Percentiles rank a stretch among this genome's conserved stretches.
These are phyloP conservation scores for Mesembryanthemum crystallinum DNA, from an alignment of 148 eudicot species.

Conservation along the genomic window DNA sequence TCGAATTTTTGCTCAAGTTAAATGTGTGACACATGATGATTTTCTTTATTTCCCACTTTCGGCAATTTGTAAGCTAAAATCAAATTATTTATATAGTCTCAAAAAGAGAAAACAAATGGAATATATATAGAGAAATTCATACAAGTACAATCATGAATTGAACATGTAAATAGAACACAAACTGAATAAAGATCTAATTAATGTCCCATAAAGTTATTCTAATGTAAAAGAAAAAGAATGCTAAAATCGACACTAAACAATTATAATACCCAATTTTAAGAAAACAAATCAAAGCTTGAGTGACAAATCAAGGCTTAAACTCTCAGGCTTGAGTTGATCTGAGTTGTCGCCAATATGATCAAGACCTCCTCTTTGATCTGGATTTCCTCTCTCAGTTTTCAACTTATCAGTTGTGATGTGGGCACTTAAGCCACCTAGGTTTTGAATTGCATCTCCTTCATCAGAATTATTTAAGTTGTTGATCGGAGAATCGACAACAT, in stretches of 20 bases:
- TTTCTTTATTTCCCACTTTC: no score
- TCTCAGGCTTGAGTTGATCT: constrained; percentile 17
- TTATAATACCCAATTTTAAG: background rate
- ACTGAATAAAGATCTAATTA: background rate
- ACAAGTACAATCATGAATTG: no score
- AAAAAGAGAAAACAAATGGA: no score
- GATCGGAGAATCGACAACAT: background rate
- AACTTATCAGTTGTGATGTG: background rate
- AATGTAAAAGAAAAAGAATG: no score
- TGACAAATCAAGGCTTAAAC: constrained; percentile 28
- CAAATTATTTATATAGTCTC: no score
- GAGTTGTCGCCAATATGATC: constrained; percentile 2
- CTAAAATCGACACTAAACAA: no score
- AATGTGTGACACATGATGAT: no score
- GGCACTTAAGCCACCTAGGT: background rate
- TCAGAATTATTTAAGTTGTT: constrained; percentile 16
- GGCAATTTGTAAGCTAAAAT: no score
- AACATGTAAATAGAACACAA: background rate
- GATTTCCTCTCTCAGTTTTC: constrained; percentile 5
- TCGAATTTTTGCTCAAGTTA: no score
- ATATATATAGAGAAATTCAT: no score
- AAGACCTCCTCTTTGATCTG: background rate
- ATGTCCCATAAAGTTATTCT: no score
- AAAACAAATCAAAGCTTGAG: constrained; percentile 24
- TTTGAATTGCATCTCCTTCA: constrained; percentile 13